Percentiles rank a stretch among this genome's conserved stretches.
phyloP scores from a whole-genome alignment of 495 filamentous ascomycete species.

The Neurospora sp. region DNA sequence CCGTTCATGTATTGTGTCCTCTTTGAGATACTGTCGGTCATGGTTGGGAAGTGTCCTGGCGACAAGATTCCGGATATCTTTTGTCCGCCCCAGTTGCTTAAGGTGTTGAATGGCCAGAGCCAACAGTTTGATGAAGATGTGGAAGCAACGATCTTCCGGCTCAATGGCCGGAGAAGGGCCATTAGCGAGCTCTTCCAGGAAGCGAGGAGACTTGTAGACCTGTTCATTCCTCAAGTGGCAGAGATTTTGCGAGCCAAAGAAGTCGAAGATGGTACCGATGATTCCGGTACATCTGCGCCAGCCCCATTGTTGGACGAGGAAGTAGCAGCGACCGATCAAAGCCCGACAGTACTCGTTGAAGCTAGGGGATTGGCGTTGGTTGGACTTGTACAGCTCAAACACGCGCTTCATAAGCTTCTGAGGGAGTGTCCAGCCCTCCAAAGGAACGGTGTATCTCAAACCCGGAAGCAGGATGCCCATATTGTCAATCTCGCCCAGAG shows the following conservation, averaged over 20 bases:
- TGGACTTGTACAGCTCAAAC: conserved; percentile 53
- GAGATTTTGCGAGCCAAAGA: conserved; percentile 70
- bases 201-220: conserved; percentile 61
- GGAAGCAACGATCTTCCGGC: conserved; percentile 74
- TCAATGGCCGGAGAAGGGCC: conserved; percentile 50
- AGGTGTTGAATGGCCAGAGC: conserved; percentile 58
- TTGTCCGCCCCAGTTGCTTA: conserved; percentile 46
- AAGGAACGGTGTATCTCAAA: conserved; percentile 36
- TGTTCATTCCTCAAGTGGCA: conserved; percentile 70
- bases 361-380: conserved; percentile 45
- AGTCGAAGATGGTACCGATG: conserved; percentile 77
- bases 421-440: conserved; percentile 66
- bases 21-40: conserved; percentile 75
- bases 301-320: conserved; percentile 71
- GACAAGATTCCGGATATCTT: conserved; percentile 66
- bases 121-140: conserved; percentile 83
- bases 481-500: conserved; percentile 65
- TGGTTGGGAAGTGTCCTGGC: conserved; percentile 83
- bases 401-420: conserved; percentile 55
- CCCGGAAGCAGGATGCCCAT: conserved; percentile 51
- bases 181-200: conserved; percentile 61
- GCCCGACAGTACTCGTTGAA: conserved; percentile 76
- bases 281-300: conserved; percentile 75
- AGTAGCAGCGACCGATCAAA: conserved; percentile 64
- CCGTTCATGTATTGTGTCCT: conserved; percentile 58